Conservation (phyloP, 192 early-diverging fungal genomes). For the Helicostylum pulchrum region DNA sequence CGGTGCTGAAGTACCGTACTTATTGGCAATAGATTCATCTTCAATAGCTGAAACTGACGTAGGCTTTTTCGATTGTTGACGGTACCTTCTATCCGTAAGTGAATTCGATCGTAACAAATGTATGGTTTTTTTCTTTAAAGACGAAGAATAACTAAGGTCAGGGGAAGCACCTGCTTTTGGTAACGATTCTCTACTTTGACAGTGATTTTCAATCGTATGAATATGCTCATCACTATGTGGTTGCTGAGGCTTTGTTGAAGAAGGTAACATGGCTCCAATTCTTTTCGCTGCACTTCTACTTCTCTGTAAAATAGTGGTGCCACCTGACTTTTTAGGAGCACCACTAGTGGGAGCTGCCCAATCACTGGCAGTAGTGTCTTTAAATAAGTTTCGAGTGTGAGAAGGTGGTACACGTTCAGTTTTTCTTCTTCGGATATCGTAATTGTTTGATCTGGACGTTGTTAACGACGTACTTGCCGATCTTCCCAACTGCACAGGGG, state of each 20-base stretch:
- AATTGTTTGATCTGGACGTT: neutral
- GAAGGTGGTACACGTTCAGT: conserved; percentile 13
- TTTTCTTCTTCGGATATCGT: conserved; percentile 5
- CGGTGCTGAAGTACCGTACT: neutral
- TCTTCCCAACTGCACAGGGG: conserved; percentile 1
- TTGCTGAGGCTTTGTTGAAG: neutral
- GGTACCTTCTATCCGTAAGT: neutral
- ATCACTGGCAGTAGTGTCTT: neutral
- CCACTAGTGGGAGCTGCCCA: conserved; percentile 1
- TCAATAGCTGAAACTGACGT: neutral
- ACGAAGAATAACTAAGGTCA: neutral
- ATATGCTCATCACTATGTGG: neutral
- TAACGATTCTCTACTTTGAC: neutral
- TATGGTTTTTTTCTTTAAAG: conserved; percentile 5
- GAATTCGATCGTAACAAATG: conserved; percentile 1
- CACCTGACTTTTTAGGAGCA: neutral
- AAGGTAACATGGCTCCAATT: conserved; percentile 23
- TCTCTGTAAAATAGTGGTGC: conserved; percentile 9
- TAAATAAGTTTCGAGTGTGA: conserved; percentile 7
- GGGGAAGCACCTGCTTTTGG: neutral
- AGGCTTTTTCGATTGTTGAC: neutral
- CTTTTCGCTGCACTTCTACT: conserved; percentile 22
- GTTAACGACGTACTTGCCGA: conserved; percentile 8
- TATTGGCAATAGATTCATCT: neutral
- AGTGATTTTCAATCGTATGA: neutral